Base-by-base conservation (phyloP, 1,284 basidiomycete genomes). In the Apiotrichum mycotoxinovorans region DNA sequence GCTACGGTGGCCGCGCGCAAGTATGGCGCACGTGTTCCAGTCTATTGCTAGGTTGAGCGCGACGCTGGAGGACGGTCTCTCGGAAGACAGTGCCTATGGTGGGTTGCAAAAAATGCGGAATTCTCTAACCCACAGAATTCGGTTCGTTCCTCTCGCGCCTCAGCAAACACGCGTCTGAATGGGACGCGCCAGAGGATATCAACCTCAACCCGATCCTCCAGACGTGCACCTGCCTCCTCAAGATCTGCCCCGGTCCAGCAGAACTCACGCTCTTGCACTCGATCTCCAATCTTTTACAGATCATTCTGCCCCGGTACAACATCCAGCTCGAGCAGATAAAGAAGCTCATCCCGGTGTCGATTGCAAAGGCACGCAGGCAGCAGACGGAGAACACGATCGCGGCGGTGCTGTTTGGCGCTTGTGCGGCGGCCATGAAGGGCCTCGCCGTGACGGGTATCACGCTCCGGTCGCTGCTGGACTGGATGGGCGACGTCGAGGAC, bases 91-190 rank as follows among this genome's bases (percentile, higher is more conserved):
- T 10, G 63, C 60, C 3, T 50, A 64, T 18, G 56, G 69, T 71
- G 35, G 49, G 68, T 60, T 25, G 2, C 4, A 3, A 17, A 11
- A 4, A n/a, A 11, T 12, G 17, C n/a, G 26, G n/a, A 20, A 15
- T 3, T 45, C 10, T 20, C 18, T 23, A 45, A 41, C 49, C 30
- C 37, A 22, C 51, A 65, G 66, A 57, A 12, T 72, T 67, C 43
- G 68, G 72, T 7, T 17, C 60, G 0, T 71, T 75, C 57, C 42
- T 74, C 22, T 58, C 54, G n/a, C 59, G 66, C 9, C 54, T 74
- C 0, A 57, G 62, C 45, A 73, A 72, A 56, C 66, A 68, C 27
- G 61, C 70, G 2, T 64, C 64, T 12, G 71, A 74, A 25, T 73
- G 66, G 64, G 59, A 66, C 47, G 41, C 59, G 5, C 37, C 51